phyloP scores from a whole-genome alignment of 2,329 filamentous ascomycete genomes.

The Pseudocercospora cruenta region DNA sequence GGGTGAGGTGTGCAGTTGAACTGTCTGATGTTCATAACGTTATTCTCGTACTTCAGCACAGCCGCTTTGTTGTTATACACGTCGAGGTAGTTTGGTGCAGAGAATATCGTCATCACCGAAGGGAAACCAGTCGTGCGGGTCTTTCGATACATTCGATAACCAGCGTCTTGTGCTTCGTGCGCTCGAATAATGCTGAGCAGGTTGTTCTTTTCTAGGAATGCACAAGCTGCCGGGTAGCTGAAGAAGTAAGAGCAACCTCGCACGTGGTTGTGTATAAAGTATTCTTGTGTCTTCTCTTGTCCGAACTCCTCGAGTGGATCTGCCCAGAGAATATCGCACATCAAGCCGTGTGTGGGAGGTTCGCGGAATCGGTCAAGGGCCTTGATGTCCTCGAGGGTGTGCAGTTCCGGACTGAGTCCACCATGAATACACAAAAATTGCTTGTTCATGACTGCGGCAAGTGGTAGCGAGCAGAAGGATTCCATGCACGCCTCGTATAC shows the following conservation, averaged over 20 bases:
- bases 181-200: constrained; percentile 94
- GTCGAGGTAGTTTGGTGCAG: constrained; percentile 96
- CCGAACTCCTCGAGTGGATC: constrained; percentile 98
- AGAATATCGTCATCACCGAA: constrained; percentile 99
- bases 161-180: constrained; percentile 97
- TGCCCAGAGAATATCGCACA: constrained; percentile 99
- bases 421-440: constrained; percentile 99
- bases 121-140: constrained; percentile 97
- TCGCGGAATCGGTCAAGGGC: constrained; percentile 98
- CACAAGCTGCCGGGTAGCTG: constrained; percentile 94
- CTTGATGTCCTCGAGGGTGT: constrained; percentile 92
- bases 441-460: constrained; percentile 99
- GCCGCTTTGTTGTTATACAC: constrained; percentile 99
- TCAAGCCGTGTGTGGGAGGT: constrained; percentile 93
- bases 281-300: constrained; percentile 97
- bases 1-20: constrained; percentile 99
- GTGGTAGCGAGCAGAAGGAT: constrained; percentile 89
- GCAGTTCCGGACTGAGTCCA: constrained; percentile 90
- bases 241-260: constrained; percentile 99
- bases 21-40: constrained; percentile 99
- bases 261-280: constrained; percentile 97
- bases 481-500: constrained; percentile 99
- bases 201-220: constrained; percentile 99
- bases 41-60: constrained; percentile 98
- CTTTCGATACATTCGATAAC: constrained; percentile 99